Evolutionary conservation across 2,329 filamentous ascomycete species (phyloP).

Genomic region (Fusarium stilboides): DNA sequence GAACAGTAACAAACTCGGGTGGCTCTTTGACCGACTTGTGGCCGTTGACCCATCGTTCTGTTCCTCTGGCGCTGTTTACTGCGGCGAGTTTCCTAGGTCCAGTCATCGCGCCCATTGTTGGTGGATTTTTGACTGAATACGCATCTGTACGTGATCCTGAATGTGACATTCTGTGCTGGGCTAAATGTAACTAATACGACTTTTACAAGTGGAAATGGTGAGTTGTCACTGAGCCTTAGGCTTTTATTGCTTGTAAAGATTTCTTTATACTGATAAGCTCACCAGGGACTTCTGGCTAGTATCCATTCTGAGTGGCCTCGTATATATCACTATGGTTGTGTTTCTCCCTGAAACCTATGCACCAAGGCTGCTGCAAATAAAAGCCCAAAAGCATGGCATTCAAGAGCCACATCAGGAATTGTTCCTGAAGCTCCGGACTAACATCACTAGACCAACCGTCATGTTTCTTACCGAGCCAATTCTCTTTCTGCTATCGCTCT

Average conservation of each 20-base stretch:
- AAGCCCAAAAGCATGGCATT: constrained; percentile 51
- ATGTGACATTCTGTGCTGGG: too few relatives aligned
- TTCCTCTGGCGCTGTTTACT: constrained; percentile 85
- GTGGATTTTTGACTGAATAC: constrained; percentile 71
- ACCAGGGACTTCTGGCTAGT: constrained; percentile 46
- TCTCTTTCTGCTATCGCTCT: constrained; percentile 64
- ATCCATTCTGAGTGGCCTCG: constrained; percentile 80
- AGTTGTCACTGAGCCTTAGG: too few relatives aligned
- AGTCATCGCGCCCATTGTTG: constrained; percentile 64
- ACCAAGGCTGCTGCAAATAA: constrained; percentile 73
- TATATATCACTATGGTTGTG: constrained; percentile 81
- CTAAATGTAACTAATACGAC: too few relatives aligned
- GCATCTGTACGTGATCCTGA: too few relatives aligned
- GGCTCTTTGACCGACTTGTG: constrained; percentile 84
- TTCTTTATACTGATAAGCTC: too few relatives aligned
- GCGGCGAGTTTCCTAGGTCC: constrained; percentile 82
- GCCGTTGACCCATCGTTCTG: constrained; percentile 81
- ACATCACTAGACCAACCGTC: constrained; percentile 80
- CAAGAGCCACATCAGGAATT: constrained; percentile 71
- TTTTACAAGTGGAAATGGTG: too few relatives aligned
- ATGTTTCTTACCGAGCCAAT: constrained; percentile 69
- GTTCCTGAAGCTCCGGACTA: constrained; percentile 69
- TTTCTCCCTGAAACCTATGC: constrained; percentile 88
- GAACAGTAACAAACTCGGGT: constrained; percentile 6
- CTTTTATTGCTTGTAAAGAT: too few relatives aligned